Conservation (phyloP, 1,284 basidiomycete genomes). For the Cutaneotrichosporon dermatis region DNA sequence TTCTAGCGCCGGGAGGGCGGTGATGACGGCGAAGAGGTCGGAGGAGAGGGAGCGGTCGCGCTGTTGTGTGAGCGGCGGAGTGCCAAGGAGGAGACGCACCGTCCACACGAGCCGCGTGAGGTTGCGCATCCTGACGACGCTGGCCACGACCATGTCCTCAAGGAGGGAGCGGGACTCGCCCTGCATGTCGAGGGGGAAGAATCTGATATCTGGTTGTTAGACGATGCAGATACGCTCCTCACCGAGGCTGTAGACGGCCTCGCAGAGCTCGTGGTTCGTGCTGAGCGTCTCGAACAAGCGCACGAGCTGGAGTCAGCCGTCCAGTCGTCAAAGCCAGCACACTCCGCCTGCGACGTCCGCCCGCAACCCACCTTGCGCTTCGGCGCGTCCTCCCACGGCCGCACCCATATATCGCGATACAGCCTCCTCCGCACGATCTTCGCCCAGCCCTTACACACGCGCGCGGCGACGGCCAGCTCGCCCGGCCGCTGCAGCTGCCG, state of each 20-base stretch:
- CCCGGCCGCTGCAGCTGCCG: conserved; percentile 33
- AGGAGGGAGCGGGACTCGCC: conserved; percentile 33
- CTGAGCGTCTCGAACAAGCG: conserved; percentile 39
- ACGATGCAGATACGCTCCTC: conserved; percentile 2
- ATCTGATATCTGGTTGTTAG: conserved; percentile 34
- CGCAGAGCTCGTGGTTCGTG: conserved; percentile 29
- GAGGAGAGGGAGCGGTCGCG: conserved; percentile 41
- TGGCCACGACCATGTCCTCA: conserved; percentile 31
- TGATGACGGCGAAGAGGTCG: conserved; percentile 31
- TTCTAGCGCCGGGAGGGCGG: conserved; percentile 22
- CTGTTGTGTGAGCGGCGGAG: conserved; percentile 17
- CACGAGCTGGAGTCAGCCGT: conserved; percentile 27
- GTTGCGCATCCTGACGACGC: conserved; percentile 35
- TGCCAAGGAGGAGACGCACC: conserved; percentile 19
- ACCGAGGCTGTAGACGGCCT: conserved; percentile 37
- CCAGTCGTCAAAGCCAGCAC: no score
- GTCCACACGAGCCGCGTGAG: conserved; percentile 45
- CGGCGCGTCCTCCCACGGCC: conserved; percentile 43
- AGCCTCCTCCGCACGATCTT: conserved; percentile 29
- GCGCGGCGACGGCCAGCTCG: conserved; percentile 32
- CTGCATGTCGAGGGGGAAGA: conserved; percentile 40
- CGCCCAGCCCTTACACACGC: conserved; percentile 33
- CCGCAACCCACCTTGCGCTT: conserved; percentile 18
- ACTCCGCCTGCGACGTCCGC: no score
- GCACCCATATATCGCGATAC: conserved; percentile 44